These are phyloP conservation scores for Lolium multiflorum DNA, from an alignment of 176 grass and related monocot species.

Conservation along the genomic window DNA sequence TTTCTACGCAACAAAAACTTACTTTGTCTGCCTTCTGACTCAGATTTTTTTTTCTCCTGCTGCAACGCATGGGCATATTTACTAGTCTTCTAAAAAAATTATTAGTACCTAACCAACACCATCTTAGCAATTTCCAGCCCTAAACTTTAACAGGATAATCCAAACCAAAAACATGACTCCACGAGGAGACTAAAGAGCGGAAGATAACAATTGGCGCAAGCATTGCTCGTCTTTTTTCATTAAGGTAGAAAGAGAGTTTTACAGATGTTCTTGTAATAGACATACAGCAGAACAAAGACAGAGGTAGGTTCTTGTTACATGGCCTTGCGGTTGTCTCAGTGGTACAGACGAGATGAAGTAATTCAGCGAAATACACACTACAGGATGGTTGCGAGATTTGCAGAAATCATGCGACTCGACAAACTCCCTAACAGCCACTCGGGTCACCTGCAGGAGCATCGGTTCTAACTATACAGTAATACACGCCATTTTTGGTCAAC, in stretches of 20 bases:
- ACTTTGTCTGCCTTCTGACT: too few relatives aligned
- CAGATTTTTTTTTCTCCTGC: too few relatives aligned
- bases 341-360: conserved; percentile 50
- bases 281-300: conserved; percentile 68
- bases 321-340: conserved; percentile 62
- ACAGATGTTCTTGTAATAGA: conserved; percentile 54
- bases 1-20: too few relatives aligned
- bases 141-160: background rate
- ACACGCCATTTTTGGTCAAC: background rate
- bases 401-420: conserved; percentile 69
- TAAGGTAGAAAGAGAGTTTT: too few relatives aligned
- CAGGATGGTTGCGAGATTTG: conserved; percentile 68
- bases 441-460: background rate
- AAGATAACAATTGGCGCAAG: background rate
- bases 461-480: background rate
- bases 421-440: conserved; percentile 59
- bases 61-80: too few relatives aligned
- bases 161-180: background rate
- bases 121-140: background rate
- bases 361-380: conserved; percentile 55
- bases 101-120: background rate
- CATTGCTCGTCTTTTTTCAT: too few relatives aligned
- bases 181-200: background rate
- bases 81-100: background rate
- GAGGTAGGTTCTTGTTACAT: conserved; percentile 50